Evolutionary conservation across 768 basidiomycete species (phyloP), one percentile per base, ranked within the genome.

Genomic region (Thelephora ganbajun): DNA sequence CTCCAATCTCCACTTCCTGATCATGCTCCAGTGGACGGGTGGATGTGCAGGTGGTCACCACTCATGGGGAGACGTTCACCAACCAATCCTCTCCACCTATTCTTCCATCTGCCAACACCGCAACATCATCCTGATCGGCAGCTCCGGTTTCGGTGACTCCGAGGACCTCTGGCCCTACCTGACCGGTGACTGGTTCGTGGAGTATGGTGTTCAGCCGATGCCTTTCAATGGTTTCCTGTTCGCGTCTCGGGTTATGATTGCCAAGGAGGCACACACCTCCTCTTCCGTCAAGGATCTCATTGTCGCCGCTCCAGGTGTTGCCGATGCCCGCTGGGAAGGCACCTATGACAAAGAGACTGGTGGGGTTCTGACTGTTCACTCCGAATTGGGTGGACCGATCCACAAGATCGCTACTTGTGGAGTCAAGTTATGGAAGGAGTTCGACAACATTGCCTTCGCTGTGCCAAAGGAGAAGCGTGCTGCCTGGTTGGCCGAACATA

Each of bases 1-100:
- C 34, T 75, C 90, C 46, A 92, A 97, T 64, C 84, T 94, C 30
- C 82, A 90, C 67, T 98, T 89, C 74, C 94, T 94, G 7, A 80
- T 99, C 65, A 93, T 99, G 64, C 70, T 97, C 52, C 96, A 98
- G 61, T 98, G 96, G 96, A 99, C 96, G 44, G 96, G 96, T 57
- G 96, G 96, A 33, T 90, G 96, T 55, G 96, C 93, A 16, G 96
- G 96, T 52, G 96, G 96, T 44, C 96, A 99, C 57, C 96, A 98
- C 68, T 93, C 89, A 2, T 98, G 81, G 64, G 96, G 98, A 63
- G 96, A 99, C 62, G 93, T 98, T 77, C 94, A 97, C 58, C 91
- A 93, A 63, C 94, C 96, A 0, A 78, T 97, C 56, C 70, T 98
- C 44, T 68, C 82, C 35, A 97, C 93, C 0, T 99, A 99, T 63